These are phyloP conservation scores for Incumbomyces lentus DNA, from an alignment of 2,329 filamentous ascomycete genomes.

Conservation along the genomic window DNA sequence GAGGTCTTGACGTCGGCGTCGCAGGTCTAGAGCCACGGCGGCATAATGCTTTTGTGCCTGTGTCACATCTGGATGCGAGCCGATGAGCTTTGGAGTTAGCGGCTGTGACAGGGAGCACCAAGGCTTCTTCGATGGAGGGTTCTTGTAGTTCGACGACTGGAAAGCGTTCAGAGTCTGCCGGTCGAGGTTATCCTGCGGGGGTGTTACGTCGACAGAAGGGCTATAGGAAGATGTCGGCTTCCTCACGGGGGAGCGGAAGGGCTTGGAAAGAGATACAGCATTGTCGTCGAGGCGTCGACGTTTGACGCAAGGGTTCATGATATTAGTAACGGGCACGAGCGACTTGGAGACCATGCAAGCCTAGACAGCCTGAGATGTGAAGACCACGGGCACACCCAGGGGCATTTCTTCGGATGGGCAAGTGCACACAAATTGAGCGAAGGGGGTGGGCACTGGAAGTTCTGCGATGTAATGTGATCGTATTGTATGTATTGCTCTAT, in stretches of 20 bases:
- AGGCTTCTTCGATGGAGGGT: conserved; percentile 6
- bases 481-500: not conserved
- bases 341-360: too few relatives aligned
- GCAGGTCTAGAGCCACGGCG: conserved; percentile 23
- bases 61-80: conserved; percentile 21
- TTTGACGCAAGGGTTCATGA: conserved; percentile 39
- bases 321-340: too few relatives aligned
- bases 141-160: conserved; percentile 12
- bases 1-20: conserved; percentile 31
- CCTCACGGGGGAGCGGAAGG: conserved; percentile 54
- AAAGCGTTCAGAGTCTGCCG: conserved; percentile 6
- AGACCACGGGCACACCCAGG: too few relatives aligned
- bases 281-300: conserved; percentile 52
- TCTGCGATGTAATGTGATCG: too few relatives aligned
- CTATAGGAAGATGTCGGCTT: conserved; percentile 4
- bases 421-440: too few relatives aligned
- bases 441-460: too few relatives aligned
- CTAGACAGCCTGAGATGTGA: too few relatives aligned
- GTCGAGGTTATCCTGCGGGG: conserved; percentile 3
- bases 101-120: conserved; percentile 1
- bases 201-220: not conserved
- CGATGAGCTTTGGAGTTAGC: conserved; percentile 8
- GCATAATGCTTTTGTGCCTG: conserved; percentile 29
- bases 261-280: conserved; percentile 52
- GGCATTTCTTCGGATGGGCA: too few relatives aligned